Percentiles rank a stretch among this genome's conserved stretches.
Conservation (phyloP, 2,329 filamentous ascomycete genomes). For the Geosmithia morbida region DNA sequence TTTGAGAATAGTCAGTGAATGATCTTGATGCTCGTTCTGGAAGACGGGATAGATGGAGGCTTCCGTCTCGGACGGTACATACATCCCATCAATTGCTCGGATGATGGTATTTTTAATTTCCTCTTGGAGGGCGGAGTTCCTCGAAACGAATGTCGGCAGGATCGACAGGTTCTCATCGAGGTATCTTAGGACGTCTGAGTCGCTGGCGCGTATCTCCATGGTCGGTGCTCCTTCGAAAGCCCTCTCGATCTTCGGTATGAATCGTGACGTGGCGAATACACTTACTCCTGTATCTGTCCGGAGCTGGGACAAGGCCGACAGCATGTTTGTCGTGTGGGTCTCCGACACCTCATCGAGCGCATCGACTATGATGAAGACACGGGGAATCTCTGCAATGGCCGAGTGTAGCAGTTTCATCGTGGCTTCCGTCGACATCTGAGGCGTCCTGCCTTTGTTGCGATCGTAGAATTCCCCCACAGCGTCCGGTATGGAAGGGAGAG, state of each 20-base stretch:
- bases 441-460: slow-evolving; percentile 5
- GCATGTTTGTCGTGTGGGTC: not conserved
- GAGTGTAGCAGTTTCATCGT: not conserved
- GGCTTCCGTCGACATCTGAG: not conserved
- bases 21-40: not conserved
- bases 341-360: slow-evolving; percentile 11
- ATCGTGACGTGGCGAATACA: slow-evolving; percentile 6
- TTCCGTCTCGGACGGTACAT: not conserved
- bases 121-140: slow-evolving; percentile 2
- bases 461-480: slow-evolving; percentile 14
- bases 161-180: slow-evolving; percentile 1
- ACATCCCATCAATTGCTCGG: slow-evolving; percentile 2
- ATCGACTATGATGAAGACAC: slow-evolving; percentile 8
- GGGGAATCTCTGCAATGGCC: not conserved
- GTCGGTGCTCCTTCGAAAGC: not conserved
- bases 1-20: not conserved
- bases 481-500: slow-evolving; percentile 8
- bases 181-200: slow-evolving; percentile 5
- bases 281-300: not conserved
- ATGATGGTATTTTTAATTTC: slow-evolving; percentile 4
- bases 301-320: slow-evolving; percentile 1
- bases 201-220: slow-evolving; percentile 4
- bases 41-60: no score
- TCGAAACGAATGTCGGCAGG: slow-evolving; percentile 1
- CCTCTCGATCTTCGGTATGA: slow-evolving; percentile 3